Percentiles rank a stretch among this genome's conserved stretches.
These are phyloP conservation scores for Coemansia sp. DNA, from an alignment of 192 early-diverging fungal genomes.

Conservation along the genomic window DNA sequence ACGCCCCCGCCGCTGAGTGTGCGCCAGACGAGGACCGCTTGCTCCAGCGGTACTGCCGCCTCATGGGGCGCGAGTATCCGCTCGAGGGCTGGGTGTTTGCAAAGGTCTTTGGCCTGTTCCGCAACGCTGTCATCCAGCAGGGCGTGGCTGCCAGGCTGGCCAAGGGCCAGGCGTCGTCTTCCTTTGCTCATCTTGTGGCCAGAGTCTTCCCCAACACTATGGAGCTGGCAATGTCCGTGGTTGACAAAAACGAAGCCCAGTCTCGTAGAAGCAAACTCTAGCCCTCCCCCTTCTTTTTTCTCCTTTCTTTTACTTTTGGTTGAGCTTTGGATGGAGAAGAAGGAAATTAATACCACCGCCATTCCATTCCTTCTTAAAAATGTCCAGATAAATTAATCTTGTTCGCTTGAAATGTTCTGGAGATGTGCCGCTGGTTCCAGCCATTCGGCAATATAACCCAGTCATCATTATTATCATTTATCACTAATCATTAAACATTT, in stretches of 20 bases:
- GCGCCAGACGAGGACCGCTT: conserved; percentile 71
- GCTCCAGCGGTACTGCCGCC: conserved; percentile 70
- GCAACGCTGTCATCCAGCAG: conserved; percentile 80
- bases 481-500: not conserved
- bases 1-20: conserved; percentile 48
- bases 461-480: no score
- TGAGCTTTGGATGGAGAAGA: not conserved
- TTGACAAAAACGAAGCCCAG: conserved; percentile 35
- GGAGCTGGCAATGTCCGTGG: conserved; percentile 62
- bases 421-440: no score
- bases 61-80: conserved; percentile 65
- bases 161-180: conserved; percentile 83
- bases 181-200: conserved; percentile 54
- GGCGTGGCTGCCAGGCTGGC: conserved; percentile 89
- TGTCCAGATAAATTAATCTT: not conserved
- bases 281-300: not conserved
- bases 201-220: conserved; percentile 44
- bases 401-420: no score
- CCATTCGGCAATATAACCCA: no score
- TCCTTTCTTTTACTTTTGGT: not conserved
- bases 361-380: no score
- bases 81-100: conserved; percentile 80
- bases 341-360: no score
- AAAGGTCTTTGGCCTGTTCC: conserved; percentile 85
- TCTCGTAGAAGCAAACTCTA: conserved; percentile 42